Percentiles rank a stretch among this genome's conserved stretches.
These are phyloP conservation scores for Ciborinia camelliae DNA, from an alignment of 2,329 filamentous ascomycete species.

Conservation along the genomic window DNA sequence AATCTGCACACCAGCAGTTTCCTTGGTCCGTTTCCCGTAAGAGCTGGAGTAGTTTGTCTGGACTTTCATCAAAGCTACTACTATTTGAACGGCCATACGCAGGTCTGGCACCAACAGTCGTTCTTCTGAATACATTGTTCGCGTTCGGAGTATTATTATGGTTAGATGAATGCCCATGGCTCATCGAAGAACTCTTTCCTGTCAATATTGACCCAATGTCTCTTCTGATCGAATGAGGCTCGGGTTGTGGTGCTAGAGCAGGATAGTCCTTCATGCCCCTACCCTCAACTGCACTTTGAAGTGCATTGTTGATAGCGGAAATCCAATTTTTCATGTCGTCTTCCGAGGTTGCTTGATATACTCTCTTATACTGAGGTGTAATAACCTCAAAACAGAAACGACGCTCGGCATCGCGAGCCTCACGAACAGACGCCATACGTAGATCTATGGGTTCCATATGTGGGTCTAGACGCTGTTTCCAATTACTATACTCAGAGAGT, in stretches of 20 bases:
- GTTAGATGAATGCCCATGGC: conserved; percentile 45
- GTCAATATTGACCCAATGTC: conserved; percentile 93
- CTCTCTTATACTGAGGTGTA: conserved; percentile 89
- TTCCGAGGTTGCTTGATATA: conserved; percentile 96
- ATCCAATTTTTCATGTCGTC: conserved; percentile 99
- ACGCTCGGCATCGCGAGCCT: conserved; percentile 89
- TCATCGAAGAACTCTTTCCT: conserved; percentile 78
- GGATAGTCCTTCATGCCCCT: conserved; percentile 58
- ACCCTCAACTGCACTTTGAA: conserved; percentile 92
- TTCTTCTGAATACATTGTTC: conserved; percentile 72
- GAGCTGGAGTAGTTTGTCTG: conserved; percentile 80
- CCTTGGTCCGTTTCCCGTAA: conserved; percentile 88
- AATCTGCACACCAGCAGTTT: conserved; percentile 93
- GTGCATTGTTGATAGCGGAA: conserved; percentile 88
- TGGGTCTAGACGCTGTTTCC: conserved; percentile 94
- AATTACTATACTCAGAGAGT: conserved; percentile 97
- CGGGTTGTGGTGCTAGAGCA: conserved; percentile 40
- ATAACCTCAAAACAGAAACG: conserved; percentile 99
- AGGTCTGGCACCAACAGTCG: conserved; percentile 86
- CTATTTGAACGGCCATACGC: conserved; percentile 65
- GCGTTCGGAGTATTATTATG: conserved; percentile 37
- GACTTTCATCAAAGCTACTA: conserved; percentile 74
- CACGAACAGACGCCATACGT: conserved; percentile 92
- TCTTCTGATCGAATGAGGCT: conserved; percentile 58
- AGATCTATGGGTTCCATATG: conserved; percentile 98